These are phyloP conservation scores for Erythrophleum ivorense DNA, from an alignment of 331 rosid species.

Conservation along the genomic window DNA sequence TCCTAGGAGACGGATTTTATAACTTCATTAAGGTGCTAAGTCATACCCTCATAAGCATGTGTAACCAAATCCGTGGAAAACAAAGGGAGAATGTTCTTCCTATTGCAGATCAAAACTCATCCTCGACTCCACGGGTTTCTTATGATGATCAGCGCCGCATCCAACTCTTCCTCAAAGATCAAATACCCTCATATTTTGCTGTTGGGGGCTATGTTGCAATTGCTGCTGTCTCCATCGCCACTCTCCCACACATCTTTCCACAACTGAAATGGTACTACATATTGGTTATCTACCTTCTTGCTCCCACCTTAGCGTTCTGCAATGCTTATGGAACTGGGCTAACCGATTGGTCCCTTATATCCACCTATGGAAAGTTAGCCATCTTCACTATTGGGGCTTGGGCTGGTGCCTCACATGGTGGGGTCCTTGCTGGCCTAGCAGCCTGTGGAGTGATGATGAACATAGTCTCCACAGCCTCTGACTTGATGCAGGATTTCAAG, in stretches of 20 bases:
- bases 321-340: conserved; percentile 12
- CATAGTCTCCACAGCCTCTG: conserved; percentile 29
- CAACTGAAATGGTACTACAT: conserved; percentile 56
- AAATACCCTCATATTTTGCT: conserved; percentile 52
- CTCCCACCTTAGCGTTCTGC: conserved; percentile 40
- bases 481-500: conserved; percentile 35
- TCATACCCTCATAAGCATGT: conserved; percentile 43
- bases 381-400: conserved; percentile 23
- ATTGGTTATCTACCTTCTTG: conserved; percentile 48
- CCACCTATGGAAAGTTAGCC: conserved; percentile 13
- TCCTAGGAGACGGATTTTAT: conserved; percentile 61
- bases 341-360: conserved; percentile 26
- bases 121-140: conserved; percentile 25
- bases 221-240: conserved; percentile 45
- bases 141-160: conserved; percentile 49
- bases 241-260: conserved; percentile 49
- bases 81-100: conserved; percentile 38
- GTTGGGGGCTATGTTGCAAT: conserved; percentile 47
- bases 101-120: conserved; percentile 34
- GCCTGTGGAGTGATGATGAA: conserved; percentile 28
- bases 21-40: conserved; percentile 48
- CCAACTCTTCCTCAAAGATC: conserved; percentile 48
- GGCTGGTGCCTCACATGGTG: conserved; percentile 26
- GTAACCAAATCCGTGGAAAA: conserved; percentile 38
- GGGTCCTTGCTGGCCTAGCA: conserved; percentile 25